phyloP scores from a whole-genome alignment of 148 eudicot species.

The Silene latifolia region DNA sequence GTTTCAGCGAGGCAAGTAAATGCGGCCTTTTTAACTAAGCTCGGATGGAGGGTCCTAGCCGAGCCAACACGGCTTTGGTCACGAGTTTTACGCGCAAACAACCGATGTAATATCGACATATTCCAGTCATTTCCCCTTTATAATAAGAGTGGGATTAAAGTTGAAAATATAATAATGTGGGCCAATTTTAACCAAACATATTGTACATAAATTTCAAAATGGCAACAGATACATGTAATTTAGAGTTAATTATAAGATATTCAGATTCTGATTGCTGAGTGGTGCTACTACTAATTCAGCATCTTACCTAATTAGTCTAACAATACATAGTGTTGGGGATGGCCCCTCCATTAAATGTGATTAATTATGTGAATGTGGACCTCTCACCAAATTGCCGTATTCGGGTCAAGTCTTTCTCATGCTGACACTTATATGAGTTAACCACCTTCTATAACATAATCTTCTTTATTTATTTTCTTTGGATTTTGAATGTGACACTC shows the following conservation, averaged over 20 bases:
- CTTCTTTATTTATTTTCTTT: too few relatives aligned
- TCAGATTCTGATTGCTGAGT: neutral
- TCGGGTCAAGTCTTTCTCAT: constrained; percentile 11
- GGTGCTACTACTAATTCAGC: neutral
- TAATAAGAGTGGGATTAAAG: neutral
- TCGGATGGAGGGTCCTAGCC: too few relatives aligned
- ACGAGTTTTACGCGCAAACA: too few relatives aligned
- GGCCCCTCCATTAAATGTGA: neutral
- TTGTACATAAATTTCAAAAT: neutral
- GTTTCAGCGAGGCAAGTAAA: too few relatives aligned
- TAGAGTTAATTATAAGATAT: neutral
- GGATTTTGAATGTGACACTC: neutral
- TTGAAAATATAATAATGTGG: neutral
- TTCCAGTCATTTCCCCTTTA: neutral
- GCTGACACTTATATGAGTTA: too few relatives aligned
- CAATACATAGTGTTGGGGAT: neutral
- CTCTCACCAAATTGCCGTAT: constrained; percentile 16
- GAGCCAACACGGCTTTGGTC: too few relatives aligned
- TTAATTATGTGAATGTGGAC: constrained; percentile 3
- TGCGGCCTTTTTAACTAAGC: too few relatives aligned
- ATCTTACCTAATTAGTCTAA: constrained; percentile 5
- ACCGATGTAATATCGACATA: too few relatives aligned
- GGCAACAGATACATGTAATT: neutral
- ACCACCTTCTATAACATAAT: too few relatives aligned
- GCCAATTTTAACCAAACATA: neutral